Evolutionary conservation across 805 yeast species (phyloP).

Genomic region (Candida endomychidarum): DNA sequence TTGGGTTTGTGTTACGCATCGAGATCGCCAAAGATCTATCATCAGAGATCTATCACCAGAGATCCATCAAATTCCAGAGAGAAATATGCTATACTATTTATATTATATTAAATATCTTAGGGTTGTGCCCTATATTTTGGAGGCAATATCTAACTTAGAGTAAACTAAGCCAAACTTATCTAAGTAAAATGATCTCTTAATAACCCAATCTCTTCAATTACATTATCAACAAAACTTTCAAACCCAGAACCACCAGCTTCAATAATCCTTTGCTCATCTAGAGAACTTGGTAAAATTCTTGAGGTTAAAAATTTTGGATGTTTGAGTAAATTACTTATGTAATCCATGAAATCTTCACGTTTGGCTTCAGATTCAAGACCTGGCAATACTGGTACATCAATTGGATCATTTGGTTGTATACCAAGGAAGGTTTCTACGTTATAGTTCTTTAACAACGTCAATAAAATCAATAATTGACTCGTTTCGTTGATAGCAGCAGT

Average conservation of each 20-base stretch:
- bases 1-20: too few relatives aligned
- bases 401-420: constrained; percentile 11
- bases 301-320: constrained; percentile 84
- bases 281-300: constrained; percentile 59
- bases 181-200: constrained; percentile 29
- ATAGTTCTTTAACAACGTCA: constrained; percentile 53
- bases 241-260: constrained; percentile 43
- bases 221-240: constrained; percentile 25
- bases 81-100: too few relatives aligned
- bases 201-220: constrained; percentile 38
- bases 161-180: too few relatives aligned
- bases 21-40: too few relatives aligned
- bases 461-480: constrained; percentile 62
- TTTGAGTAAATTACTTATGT: constrained; percentile 69
- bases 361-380: constrained; percentile 63
- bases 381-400: constrained; percentile 43
- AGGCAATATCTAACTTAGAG: too few relatives aligned
- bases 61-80: too few relatives aligned
- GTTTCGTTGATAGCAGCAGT: constrained; percentile 41
- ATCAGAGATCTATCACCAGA: too few relatives aligned
- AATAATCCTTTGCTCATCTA: constrained; percentile 61
- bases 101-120: too few relatives aligned
- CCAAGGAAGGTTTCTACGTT: constrained; percentile 50
- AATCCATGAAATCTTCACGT: constrained; percentile 56
- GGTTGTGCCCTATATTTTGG: too few relatives aligned